Base-by-base conservation (phyloP, 495 filamentous ascomycete genomes). In the Aspergillus panamensis region DNA sequence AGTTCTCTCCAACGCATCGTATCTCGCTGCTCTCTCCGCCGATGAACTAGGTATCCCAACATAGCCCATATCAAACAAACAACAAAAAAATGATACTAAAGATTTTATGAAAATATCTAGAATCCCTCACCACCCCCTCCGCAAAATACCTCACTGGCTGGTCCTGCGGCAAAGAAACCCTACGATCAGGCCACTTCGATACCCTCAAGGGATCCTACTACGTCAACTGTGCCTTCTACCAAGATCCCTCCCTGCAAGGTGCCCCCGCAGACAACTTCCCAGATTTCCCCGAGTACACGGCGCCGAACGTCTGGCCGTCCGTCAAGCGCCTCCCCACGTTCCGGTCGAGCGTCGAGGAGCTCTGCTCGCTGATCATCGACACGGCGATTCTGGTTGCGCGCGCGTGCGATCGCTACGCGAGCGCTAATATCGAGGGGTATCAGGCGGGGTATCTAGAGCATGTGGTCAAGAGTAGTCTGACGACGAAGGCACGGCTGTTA, bases 171-270 rank as follows among this genome's bases (percentile, higher is more conserved):
- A 96, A 95, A 73, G 93, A 96, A 73, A 94, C 89, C n/a, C 84
- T 97, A 48, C 89, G 90, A 61, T 85, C 88, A 66, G 91, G 92
- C 58, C 86, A 87, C 57, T 90, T 92, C 62, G 94, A 99, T 65
- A 96, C 88, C 6, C 81, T 89, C 10, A 99, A 99, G 76, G 94
- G 94, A 53, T 96, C 91, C 16, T 99, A 89, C 79, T 99, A 97
- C 69, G 87, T 92, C 68, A 97, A 97, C 74, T 96, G 91, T 71
- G 89, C 89, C 51, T 97, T 96, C 78, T 93, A 94, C 69, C 84
- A 92, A 49, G 82, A 89, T 59, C 77, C 84, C 2, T 55, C 64
- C 2, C 76, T 91, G 6, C 76, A 84, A 10, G 82, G 81, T 48
- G 85, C 86, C 7, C 80, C 85, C 2, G 73, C 74, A 6, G 74